Evolutionary conservation across 768 basidiomycete species (phyloP), one percentile per base, ranked within the genome.

Genomic region (Psilocybe cyanescens): DNA sequence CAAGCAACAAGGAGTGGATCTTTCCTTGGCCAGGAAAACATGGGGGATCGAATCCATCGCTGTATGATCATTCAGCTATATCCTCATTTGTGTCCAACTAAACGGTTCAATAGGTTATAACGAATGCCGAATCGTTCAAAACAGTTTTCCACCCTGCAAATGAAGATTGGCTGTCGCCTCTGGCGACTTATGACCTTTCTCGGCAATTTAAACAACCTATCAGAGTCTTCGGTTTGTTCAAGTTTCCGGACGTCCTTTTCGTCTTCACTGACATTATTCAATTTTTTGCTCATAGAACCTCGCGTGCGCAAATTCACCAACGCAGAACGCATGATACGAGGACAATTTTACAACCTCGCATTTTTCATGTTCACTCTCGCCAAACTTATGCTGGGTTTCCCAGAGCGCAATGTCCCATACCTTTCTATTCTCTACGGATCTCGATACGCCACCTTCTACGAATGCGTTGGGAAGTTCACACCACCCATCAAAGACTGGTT

Each of bases 181-280:
- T 69, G 24, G 70, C 70, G 3, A 58, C 59, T 5, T 68, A 65
- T 29, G 65, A 68, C 35, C 55, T 71, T 8, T 68, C 70, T 16
- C 65, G 64, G 28, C 56, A 68, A 54, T 63, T 64, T 55, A 58
- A 50, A 4, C 51, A 60, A 46, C 67, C 70, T 1, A 65, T 71
- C 24, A 55, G 63, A 29, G 59, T 69, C 16, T 71, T 67, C 19
- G 70, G 70, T 68, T 28, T 8, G 65, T 57, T 37, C 1, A 2
- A 19, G 7, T 12, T 33, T n/a, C 29, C 11, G 0, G 35, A 59
- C 3, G 3, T 3, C 1, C 12, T 12, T 14, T n/a, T 4, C 11
- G 3, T 44, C 24, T 24, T 24, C 0, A 24, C 24, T 24, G 24
- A 24, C 24, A 24, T 24, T 24, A 24, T 14, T 44, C n/a, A n/a